phyloP scores from a whole-genome alignment of 2,329 filamentous ascomycete species.

The Herpotrichia juniperi region DNA sequence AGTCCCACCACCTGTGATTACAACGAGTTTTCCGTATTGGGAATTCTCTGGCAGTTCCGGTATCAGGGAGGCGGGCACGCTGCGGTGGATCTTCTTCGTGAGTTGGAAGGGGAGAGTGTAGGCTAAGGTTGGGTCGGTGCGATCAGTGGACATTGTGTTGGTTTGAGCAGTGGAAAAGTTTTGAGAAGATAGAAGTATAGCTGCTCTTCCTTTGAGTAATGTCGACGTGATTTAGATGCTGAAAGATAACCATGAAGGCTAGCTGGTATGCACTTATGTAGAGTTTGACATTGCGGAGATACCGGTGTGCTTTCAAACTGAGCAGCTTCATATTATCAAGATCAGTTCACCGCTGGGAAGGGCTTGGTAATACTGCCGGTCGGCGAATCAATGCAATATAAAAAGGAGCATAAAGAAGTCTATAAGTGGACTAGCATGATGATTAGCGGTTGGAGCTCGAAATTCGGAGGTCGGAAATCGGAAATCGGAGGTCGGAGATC shows the following conservation, averaged over 20 bases:
- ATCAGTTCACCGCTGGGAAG: no score
- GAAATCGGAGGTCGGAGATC: background rate
- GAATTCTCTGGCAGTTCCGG: slow-evolving; percentile 2
- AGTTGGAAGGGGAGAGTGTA: slow-evolving; percentile 13
- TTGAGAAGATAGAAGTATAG: background rate
- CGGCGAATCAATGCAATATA: background rate
- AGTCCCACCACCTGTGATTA: slow-evolving; percentile 7
- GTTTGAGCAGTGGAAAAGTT: background rate
- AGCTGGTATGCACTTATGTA: no score
- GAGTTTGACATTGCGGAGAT: no score
- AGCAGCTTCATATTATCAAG: no score
- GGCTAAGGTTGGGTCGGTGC: background rate
- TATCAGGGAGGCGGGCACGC: background rate
- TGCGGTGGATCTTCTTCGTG: slow-evolving; percentile 12
- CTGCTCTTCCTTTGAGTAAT: background rate
- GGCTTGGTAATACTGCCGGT: no score
- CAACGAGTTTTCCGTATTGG: slow-evolving; percentile 6
- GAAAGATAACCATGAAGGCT: no score
- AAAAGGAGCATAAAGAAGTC: background rate
- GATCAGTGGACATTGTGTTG: slow-evolving; percentile 1
- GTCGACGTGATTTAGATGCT: no score
- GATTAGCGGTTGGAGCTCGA: background rate
- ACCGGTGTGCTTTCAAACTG: no score
- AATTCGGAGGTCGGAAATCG: background rate
- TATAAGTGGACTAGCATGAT: no score